Base-by-base conservation (phyloP, 1,139 yeast species). In the Geotrichum histeridarum region DNA sequence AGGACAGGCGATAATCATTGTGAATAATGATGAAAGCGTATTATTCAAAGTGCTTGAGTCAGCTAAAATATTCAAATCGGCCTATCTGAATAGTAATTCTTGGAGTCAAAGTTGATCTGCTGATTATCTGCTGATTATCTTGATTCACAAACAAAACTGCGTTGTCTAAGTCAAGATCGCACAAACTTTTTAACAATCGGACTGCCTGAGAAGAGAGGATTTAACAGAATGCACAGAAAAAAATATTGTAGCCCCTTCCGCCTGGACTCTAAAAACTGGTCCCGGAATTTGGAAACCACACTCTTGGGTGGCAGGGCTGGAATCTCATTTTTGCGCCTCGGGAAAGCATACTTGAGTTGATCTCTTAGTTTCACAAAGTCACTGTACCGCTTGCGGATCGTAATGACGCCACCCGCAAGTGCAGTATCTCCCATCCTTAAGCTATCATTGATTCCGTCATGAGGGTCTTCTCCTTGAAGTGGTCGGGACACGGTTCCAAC, bases 171-270 rank as follows among this genome's bases (percentile, higher is more conserved):
- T 22, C 39, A 37, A n/a, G 51, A 18, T 39, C 55, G 48, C 1
- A 84, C 77, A 68, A 84, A 85, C 42, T 71, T 67, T 59, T 77
- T 77, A 9, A 84, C 81, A 11, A 76, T 72, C 1, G 65, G 66
- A 22, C 79, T 70, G 52, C 74, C 72, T 58, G 80, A 78, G 60
- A 80, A 73, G 7, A 72, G 70, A 0, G 94, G 93, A 62, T 86
- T 84, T 62, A 88, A 71, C 36, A 87, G 67, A 4, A 86, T 80
- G 60, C 83, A 82, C 58, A 81, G 80, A 63, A 85, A 65, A 68
- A 88, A 87, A 77, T 83, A 87, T 64, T 86, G 94, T 17, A 87
- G 71, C 0, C 93, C 89, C 52, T 77, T 76, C 11, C 90, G 70
- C 44, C 96, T 70, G 35, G 73, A 73, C 58, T 79, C 85, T 38